phyloP scores from a whole-genome alignment of 2,329 filamentous ascomycete species.

The Delphinella strobiligena region DNA sequence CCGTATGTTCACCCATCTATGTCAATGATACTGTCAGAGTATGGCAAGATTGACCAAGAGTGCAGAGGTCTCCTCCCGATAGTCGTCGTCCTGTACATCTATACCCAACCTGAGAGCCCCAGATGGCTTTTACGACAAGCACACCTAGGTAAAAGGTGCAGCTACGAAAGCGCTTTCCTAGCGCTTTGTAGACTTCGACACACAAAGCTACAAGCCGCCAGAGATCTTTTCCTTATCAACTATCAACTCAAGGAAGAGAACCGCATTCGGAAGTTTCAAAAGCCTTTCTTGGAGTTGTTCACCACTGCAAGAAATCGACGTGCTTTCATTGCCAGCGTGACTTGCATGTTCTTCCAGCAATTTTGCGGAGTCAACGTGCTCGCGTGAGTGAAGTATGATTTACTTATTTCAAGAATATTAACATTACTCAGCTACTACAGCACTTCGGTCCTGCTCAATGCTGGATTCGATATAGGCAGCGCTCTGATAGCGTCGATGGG shows the following conservation, averaged over 20 bases:
- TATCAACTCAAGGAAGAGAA: constrained; percentile 8
- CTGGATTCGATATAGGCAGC: background rate
- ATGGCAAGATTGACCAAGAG: no score
- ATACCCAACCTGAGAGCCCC: constrained; percentile 30
- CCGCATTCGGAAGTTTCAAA: constrained; percentile 18
- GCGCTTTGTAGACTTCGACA: constrained; percentile 22
- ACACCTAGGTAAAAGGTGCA: constrained; percentile 26
- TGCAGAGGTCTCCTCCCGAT: constrained; percentile 24
- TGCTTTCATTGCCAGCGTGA: constrained; percentile 18
- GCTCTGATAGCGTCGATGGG: constrained; percentile 25
- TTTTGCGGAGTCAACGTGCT: constrained; percentile 39
- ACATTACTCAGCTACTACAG: no score
- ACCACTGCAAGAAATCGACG: constrained; percentile 17
- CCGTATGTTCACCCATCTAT: no score
- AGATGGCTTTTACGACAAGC: constrained; percentile 32
- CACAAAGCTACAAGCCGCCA: constrained; percentile 25
- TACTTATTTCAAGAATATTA: no score
- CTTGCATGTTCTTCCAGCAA: constrained; percentile 38
- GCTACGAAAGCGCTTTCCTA: constrained; percentile 23
- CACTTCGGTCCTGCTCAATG: background rate
- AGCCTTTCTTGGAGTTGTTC: constrained; percentile 33
- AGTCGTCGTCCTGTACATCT: constrained; percentile 20
- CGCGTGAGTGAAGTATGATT: no score
- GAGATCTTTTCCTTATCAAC: constrained; percentile 27
- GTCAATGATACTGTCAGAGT: no score